Evolutionary conservation across 148 eudicot genomes (phyloP), one percentile per base, ranked within the genome.

Genomic region (Rhododendron ovatum): DNA sequence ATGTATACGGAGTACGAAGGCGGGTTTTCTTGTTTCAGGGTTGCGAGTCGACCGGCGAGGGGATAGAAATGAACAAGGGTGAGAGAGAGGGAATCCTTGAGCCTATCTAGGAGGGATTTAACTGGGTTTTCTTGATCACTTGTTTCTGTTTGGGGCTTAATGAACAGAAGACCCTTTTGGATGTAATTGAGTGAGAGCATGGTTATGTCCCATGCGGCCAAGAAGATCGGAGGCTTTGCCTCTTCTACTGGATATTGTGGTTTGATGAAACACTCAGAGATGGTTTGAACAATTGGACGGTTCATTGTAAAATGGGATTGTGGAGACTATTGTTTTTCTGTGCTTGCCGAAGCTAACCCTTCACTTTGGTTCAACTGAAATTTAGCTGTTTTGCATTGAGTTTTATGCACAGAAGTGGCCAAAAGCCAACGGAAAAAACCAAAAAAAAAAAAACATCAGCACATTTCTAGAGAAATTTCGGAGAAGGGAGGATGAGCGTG

Each of bases 121-220:
- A 88, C 86, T 15, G 73, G 26, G 61, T 71, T 13, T 76, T 83
- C 82, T 22, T 45, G 26, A 0, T 43, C 81, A 69, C 20, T 55
- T 17, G 41, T 2, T 67, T 15, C 26, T 28, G 43, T 6, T 48
- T 48, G 33, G 8, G 88, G 90, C 37, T 82, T 85, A 14, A n/a
- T 15, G 37, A 77, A 90, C 22, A 90, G 81, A 13, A 90, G 92
- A 5, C 92, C 92, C 73, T 90, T 88, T 83, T 90, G 92, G 69
- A 88, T 90, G 78, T 90, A 90, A 14, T 89, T 89, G 2, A 79
- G 81, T 0, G 87, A 82, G 48, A 89, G 88, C 88, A 87, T 78
- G 1, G 76, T 80, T 20, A 87, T 59, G 48, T 90, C 92, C 80
- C 84, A 87, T 83, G 89, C 80, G 41, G 90, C 45, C 15, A 90